A percentile compares a stretch with the other conserved stretches of the same genome.
phyloP scores from a whole-genome alignment of 1,284 basidiomycete genomes.

The Fereydounia khargensis region DNA sequence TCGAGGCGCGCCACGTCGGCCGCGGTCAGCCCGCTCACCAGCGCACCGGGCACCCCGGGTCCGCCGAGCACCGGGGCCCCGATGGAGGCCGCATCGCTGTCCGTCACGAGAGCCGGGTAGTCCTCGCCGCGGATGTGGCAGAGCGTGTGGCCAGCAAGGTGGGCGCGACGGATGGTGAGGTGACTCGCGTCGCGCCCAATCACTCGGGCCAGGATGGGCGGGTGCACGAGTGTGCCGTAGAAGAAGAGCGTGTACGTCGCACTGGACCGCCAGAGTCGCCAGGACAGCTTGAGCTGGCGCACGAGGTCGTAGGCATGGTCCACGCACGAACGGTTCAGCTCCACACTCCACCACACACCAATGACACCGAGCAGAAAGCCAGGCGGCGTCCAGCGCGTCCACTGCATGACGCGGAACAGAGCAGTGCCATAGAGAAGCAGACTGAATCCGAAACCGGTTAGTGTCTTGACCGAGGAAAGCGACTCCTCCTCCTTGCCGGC shows the following conservation, averaged over 20 bases:
- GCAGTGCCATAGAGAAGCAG: constrained; percentile 6
- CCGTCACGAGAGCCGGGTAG: constrained; percentile 28
- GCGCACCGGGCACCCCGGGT: constrained; percentile 25
- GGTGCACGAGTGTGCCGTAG: constrained; percentile 43
- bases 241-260: constrained; percentile 23
- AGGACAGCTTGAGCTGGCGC: constrained; percentile 15
- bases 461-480: constrained; percentile 20
- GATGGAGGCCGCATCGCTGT: background rate
- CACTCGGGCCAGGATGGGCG: constrained; percentile 25
- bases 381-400: constrained; percentile 11
- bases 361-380: constrained; percentile 18
- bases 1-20: constrained; percentile 28
- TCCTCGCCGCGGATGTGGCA: constrained; percentile 28
- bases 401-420: constrained; percentile 14
- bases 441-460: constrained; percentile 18
- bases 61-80: no score
- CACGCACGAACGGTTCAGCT: constrained; percentile 10
- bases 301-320: constrained; percentile 13
- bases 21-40: constrained; percentile 23
- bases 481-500: constrained; percentile 25
- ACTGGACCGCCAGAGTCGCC: constrained; percentile 4
- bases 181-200: constrained; percentile 27
- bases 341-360: constrained; percentile 14
- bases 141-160: constrained; percentile 16
- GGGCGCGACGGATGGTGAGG: constrained; percentile 17